Conservation (phyloP, 106 monocot genomes). For the Dioscorea zingiberensis region DNA sequence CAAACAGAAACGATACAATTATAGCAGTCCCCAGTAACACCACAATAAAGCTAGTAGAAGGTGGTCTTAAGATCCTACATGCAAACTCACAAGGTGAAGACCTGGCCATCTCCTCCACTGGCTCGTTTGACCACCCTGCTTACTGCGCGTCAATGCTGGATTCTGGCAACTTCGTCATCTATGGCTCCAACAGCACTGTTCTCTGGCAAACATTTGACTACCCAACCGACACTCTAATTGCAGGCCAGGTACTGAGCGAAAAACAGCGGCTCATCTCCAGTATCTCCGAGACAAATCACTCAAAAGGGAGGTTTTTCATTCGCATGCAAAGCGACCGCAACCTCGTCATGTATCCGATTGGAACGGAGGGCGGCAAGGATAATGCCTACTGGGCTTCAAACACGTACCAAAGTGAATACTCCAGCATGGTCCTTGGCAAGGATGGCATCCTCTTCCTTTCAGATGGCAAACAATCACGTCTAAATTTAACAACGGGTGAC, state of each 20-base stretch:
- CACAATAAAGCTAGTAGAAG: background rate
- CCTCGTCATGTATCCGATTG: slow-evolving; percentile 4
- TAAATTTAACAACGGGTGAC: background rate
- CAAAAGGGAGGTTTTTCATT: slow-evolving; percentile 18
- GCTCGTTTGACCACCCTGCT: background rate
- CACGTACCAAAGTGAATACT: background rate
- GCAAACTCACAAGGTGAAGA: background rate
- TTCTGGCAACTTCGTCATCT: slow-evolving; percentile 25
- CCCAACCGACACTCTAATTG: slow-evolving; percentile 19
- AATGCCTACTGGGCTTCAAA: slow-evolving; percentile 15
- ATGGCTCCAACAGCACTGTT: background rate
- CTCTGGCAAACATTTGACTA: slow-evolving; percentile 11
- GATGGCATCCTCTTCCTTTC: background rate
- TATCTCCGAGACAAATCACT: slow-evolving; percentile 1
- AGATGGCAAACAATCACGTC: no score
- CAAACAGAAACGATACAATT: slow-evolving; percentile 8
- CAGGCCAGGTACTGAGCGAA: slow-evolving; percentile 5
- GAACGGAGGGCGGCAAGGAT: background rate
- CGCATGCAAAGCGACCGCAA: slow-evolving; percentile 4
- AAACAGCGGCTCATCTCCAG: slow-evolving; percentile 11
- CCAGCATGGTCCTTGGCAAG: background rate
- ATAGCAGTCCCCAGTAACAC: background rate
- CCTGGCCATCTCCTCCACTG: background rate
- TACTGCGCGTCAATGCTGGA: slow-evolving; percentile 9
- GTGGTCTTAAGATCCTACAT: background rate